Percentiles rank a stretch among this genome's conserved stretches.
Conservation (phyloP, 2,329 filamentous ascomycete genomes). For the Colletotrichum navitas region DNA sequence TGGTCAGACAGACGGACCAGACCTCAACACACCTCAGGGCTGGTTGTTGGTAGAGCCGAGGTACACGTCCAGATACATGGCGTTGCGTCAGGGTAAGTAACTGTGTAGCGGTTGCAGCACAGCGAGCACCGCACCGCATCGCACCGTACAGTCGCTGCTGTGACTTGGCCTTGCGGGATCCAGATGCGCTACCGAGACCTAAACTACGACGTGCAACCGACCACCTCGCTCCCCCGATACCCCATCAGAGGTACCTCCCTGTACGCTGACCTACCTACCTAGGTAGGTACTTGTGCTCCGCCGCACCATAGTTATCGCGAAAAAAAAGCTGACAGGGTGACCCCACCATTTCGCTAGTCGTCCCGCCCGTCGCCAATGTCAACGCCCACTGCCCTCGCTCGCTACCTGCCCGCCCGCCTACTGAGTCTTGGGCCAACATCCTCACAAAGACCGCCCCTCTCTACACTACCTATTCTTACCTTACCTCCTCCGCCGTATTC, state of each 20-base stretch:
- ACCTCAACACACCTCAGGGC: neutral
- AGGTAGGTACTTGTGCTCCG: slow-evolving; percentile 15
- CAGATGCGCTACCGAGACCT: neutral
- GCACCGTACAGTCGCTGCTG: slow-evolving; percentile 8
- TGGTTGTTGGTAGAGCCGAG: neutral
- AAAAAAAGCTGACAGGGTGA: slow-evolving; percentile 43
- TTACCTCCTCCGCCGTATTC: slow-evolving; percentile 2
- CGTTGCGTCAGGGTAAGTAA: slow-evolving; percentile 5
- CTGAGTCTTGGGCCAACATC: slow-evolving; percentile 31
- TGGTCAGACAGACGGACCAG: neutral
- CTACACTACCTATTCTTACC: slow-evolving; percentile 8
- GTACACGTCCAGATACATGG: neutral
- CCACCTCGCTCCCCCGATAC: neutral
- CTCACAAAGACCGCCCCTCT: slow-evolving; percentile 41
- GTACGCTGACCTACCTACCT: slow-evolving; percentile 5
- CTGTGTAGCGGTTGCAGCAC: neutral
- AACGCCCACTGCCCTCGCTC: slow-evolving; percentile 23
- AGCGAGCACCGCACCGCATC: neutral
- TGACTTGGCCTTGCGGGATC: slow-evolving; percentile 1
- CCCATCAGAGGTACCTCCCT: slow-evolving; percentile 20
- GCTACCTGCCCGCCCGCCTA: slow-evolving; percentile 10
- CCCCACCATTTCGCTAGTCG: slow-evolving; percentile 39
- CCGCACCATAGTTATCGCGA: slow-evolving; percentile 43
- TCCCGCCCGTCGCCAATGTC: slow-evolving; percentile 32
- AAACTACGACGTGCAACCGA: too few relatives aligned